Percentiles rank a stretch among this genome's conserved stretches.
These are phyloP conservation scores for Xylaria sp. DNA, from an alignment of 2,329 filamentous ascomycete genomes.

Conservation along the genomic window DNA sequence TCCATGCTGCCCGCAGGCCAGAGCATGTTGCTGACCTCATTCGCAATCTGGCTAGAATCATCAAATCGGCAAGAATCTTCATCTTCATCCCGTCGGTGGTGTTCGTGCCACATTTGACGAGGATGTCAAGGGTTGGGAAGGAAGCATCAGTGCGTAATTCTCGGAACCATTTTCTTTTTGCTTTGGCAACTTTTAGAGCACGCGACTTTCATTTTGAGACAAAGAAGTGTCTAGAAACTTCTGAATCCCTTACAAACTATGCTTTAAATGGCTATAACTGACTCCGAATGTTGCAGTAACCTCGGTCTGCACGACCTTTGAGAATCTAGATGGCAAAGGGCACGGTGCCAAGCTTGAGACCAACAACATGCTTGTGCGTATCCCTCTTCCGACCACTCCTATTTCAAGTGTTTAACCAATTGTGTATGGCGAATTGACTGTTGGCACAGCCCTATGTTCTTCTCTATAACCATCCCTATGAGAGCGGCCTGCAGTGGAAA, in stretches of 20 bases:
- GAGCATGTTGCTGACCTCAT: conserved; percentile 1
- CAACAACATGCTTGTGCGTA: conserved; percentile 71
- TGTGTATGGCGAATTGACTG: conserved; percentile 20
- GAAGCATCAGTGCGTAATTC: too few species aligned
- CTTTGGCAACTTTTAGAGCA: too few species aligned
- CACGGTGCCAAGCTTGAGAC: conserved; percentile 87
- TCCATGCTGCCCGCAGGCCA: background rate
- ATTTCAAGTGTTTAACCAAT: background rate
- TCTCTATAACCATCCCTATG: conserved; percentile 73
- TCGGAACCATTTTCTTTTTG: too few species aligned
- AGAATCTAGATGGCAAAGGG: conserved; percentile 81
- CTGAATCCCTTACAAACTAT: too few species aligned
- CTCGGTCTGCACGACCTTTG: conserved; percentile 77
- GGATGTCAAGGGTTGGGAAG: conserved; percentile 76
- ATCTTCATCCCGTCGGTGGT: conserved; percentile 78
- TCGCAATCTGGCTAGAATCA: conserved; percentile 64
- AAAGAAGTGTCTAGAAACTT: too few species aligned
- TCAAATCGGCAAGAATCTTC: conserved; percentile 83
- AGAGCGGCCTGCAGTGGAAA: conserved; percentile 76
- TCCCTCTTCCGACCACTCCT: background rate
- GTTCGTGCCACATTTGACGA: conserved; percentile 73
- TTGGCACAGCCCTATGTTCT: conserved; percentile 67
- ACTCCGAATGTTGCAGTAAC: too few species aligned
- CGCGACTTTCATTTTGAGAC: too few species aligned
- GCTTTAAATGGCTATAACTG: too few species aligned